A percentile compares a stretch with the other conserved stretches of the same genome.
phyloP scores from a whole-genome alignment of 352 stramenopile genomes.

The Phytophthora agathidicida region DNA sequence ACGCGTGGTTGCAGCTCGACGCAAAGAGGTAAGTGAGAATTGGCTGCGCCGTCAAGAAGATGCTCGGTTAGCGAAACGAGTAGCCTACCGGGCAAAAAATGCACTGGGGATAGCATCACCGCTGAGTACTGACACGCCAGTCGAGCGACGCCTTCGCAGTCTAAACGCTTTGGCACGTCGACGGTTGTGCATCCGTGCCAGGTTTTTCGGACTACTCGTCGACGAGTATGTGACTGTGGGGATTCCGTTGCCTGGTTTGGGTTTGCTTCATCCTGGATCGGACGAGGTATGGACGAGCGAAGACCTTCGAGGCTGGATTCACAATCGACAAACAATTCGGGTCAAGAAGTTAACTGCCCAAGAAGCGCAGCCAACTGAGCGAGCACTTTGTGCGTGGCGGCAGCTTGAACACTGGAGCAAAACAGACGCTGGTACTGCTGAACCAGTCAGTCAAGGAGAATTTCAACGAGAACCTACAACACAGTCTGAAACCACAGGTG shows the following conservation, averaged over 20 bases:
- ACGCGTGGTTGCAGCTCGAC: slow-evolving; percentile 20
- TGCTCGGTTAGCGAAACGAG: slow-evolving; percentile 28
- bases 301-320: slow-evolving; percentile 61
- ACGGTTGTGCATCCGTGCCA: slow-evolving; percentile 51
- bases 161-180: slow-evolving; percentile 57
- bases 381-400: slow-evolving; percentile 37
- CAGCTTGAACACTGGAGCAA: slow-evolving; percentile 38
- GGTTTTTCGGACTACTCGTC: slow-evolving; percentile 61
- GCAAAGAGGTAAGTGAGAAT: slow-evolving; percentile 32
- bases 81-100: slow-evolving; percentile 46
- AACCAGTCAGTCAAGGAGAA: not conserved
- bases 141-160: slow-evolving; percentile 44
- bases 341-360: slow-evolving; percentile 26
- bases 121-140: slow-evolving; percentile 48
- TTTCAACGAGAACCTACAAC: not conserved
- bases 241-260: slow-evolving; percentile 60
- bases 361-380: slow-evolving; percentile 26
- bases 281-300: slow-evolving; percentile 52
- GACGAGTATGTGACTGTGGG: slow-evolving; percentile 70
- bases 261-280: slow-evolving; percentile 24
- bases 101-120: slow-evolving; percentile 44
- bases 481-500: not conserved
- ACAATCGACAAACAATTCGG: slow-evolving; percentile 51
- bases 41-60: slow-evolving; percentile 54
- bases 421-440: not conserved